A percentile compares a stretch with the other conserved stretches of the same genome.
phyloP scores from a whole-genome alignment of 768 basidiomycete genomes.

The Termitomyces titanicus region DNA sequence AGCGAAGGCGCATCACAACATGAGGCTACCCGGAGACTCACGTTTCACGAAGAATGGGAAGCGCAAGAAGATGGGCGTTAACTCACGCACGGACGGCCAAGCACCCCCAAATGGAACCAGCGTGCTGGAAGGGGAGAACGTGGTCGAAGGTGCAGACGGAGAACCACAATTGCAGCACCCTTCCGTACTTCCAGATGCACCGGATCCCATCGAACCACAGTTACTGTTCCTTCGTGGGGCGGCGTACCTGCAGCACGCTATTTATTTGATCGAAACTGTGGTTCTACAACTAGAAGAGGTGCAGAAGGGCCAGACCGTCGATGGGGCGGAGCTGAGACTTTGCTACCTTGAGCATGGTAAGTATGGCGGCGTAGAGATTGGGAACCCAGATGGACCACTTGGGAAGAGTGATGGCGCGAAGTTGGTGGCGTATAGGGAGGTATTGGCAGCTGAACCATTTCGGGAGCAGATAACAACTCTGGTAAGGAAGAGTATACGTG shows the following conservation, averaged over 20 bases:
- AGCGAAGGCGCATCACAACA: conserved; percentile 53
- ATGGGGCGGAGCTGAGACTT: conserved; percentile 74
- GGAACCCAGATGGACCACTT: conserved; percentile 74
- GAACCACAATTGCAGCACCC: conserved; percentile 60
- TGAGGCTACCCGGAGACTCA: conserved; percentile 29
- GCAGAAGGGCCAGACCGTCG: conserved; percentile 50
- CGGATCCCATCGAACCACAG: conserved; percentile 85
- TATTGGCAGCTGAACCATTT: conserved; percentile 51
- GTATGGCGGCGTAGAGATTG: conserved; percentile 85
- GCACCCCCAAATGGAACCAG: conserved; percentile 69
- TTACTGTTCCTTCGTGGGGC: conserved; percentile 81
- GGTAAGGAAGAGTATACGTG: conserved; percentile 73
- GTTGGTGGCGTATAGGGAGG: conserved; percentile 56
- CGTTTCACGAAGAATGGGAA: conserved; percentile 38
- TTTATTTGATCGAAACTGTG: conserved; percentile 69
- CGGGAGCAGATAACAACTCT: conserved; percentile 57
- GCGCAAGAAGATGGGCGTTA: conserved; percentile 49
- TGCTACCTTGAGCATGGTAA: conserved; percentile 72
- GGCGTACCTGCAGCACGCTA: conserved; percentile 77
- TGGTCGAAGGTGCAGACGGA: conserved; percentile 45
- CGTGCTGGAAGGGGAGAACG: conserved; percentile 34
- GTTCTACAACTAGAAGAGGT: conserved; percentile 71
- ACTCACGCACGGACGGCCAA: conserved; percentile 52
- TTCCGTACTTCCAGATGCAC: conserved; percentile 71
- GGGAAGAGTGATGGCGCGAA: conserved; percentile 58